These are phyloP conservation scores for Pelagophyceae sp. DNA, from an alignment of 352 stramenopile genomes.

Conservation along the genomic window DNA sequence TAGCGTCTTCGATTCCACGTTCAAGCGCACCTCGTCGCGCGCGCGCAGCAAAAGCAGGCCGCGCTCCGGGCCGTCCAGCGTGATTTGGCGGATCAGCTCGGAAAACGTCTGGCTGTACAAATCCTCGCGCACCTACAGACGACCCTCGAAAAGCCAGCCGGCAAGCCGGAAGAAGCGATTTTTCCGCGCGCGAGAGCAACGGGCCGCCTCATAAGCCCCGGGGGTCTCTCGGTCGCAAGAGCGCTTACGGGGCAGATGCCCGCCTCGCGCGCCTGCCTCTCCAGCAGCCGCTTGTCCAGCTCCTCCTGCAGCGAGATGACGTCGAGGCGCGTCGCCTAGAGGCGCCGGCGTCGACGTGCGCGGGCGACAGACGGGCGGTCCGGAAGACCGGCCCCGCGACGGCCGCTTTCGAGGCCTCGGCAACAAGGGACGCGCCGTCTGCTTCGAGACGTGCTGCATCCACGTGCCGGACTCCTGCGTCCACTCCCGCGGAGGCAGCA, in stretches of 20 bases:
- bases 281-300: constrained; percentile 71
- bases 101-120: constrained; percentile 81
- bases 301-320: constrained; percentile 72
- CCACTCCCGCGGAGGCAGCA: constrained; percentile 46
- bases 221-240: too few species aligned
- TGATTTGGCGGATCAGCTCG: constrained; percentile 81
- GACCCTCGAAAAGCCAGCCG: too few species aligned
- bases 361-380: background rate
- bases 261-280: constrained; percentile 75
- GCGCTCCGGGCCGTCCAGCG: constrained; percentile 76
- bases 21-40: constrained; percentile 77
- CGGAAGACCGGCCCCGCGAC: too few species aligned
- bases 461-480: constrained; percentile 53
- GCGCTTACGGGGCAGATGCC: constrained; percentile 81
- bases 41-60: constrained; percentile 78
- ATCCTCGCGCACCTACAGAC: constrained; percentile 84
- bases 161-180: too few species aligned
- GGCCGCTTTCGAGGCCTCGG: too few species aligned
- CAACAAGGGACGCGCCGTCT: constrained; percentile 41
- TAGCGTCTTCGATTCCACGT: too few species aligned
- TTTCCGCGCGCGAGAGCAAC: too few species aligned
- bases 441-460: constrained; percentile 77
- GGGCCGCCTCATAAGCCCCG: too few species aligned
- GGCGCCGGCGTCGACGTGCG: background rate
- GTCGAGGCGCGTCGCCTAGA: constrained; percentile 66